phyloP scores from a whole-genome alignment of 306 rosid species.

The Cucumis cinereus region DNA sequence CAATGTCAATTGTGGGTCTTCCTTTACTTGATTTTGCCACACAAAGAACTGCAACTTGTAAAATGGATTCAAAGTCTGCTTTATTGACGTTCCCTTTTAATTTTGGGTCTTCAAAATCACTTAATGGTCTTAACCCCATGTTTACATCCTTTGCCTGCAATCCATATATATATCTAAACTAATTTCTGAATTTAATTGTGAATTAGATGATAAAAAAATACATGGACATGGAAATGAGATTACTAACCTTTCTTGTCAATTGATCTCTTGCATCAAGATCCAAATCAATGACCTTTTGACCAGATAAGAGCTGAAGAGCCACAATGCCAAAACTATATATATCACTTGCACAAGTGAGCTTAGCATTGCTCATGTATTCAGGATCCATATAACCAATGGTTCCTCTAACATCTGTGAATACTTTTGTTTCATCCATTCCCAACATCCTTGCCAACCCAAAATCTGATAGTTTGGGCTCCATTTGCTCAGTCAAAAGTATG shows the following conservation, averaged over 20 bases:
- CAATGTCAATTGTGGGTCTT: constrained; percentile 52
- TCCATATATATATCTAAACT: no score
- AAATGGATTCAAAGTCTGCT: constrained; percentile 45
- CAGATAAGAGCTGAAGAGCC: constrained; percentile 63
- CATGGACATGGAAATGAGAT: background rate
- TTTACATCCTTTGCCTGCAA: constrained; percentile 69
- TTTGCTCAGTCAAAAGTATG: constrained; percentile 53
- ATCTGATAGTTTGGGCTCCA: constrained; percentile 78
- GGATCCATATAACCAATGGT: constrained; percentile 96
- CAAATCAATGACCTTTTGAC: constrained; percentile 67
- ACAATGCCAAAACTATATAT: constrained; percentile 80
- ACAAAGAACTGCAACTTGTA: constrained; percentile 63
- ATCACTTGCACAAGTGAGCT: constrained; percentile 75
- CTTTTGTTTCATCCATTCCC: constrained; percentile 67
- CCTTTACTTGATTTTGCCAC: constrained; percentile 70
- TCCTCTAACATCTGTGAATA: constrained; percentile 76
- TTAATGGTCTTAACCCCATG: constrained; percentile 40
- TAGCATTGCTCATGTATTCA: constrained; percentile 85
- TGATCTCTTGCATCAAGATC: constrained; percentile 84
- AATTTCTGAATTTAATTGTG: no score
- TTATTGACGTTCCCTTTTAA: constrained; percentile 41
- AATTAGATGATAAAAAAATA: background rate
- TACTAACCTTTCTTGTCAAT: constrained; percentile 60
- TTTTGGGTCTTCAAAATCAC: constrained; percentile 66
- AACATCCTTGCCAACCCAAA: constrained; percentile 71